phyloP scores from a whole-genome alignment of 2,329 filamentous ascomycete species.

The Plectosphaerella plurivora region DNA sequence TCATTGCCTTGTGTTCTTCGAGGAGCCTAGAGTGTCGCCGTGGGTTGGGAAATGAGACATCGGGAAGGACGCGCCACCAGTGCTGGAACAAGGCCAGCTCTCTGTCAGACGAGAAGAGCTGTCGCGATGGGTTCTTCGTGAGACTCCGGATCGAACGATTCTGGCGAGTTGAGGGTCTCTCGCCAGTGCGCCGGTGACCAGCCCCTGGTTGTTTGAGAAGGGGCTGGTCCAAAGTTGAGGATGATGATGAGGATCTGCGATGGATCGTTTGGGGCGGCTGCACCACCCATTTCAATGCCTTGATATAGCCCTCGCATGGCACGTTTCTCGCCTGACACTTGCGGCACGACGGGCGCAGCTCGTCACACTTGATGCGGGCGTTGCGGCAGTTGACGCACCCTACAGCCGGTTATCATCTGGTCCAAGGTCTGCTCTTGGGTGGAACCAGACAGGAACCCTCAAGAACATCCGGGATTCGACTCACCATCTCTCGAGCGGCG shows the following conservation, averaged over 20 bases:
- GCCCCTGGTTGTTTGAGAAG: neutral
- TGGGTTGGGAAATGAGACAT: constrained; percentile 5
- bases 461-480: neutral
- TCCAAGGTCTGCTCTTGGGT: neutral
- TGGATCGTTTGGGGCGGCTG: neutral
- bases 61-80: constrained; percentile 5
- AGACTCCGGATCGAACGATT: too few relatives aligned
- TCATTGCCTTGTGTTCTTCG: constrained; percentile 5
- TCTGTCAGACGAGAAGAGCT: neutral
- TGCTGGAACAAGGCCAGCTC: constrained; percentile 7
- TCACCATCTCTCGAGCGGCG: constrained; percentile 7
- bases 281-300: constrained; percentile 7
- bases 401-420: neutral
- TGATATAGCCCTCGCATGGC: constrained; percentile 3
- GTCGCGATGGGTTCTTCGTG: neutral
- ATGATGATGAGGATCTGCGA: neutral
- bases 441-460: too few relatives aligned
- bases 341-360: constrained; percentile 2
- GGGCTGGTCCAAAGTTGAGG: neutral
- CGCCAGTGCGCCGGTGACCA: too few relatives aligned
- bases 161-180: too few relatives aligned
- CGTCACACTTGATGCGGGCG: constrained; percentile 6
- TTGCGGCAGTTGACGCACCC: constrained; percentile 2
- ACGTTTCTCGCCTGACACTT: constrained; percentile 2
- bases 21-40: constrained; percentile 1